Conservation (phyloP, 345 rosid genomes). For the Eucalyptus paniculata region DNA sequence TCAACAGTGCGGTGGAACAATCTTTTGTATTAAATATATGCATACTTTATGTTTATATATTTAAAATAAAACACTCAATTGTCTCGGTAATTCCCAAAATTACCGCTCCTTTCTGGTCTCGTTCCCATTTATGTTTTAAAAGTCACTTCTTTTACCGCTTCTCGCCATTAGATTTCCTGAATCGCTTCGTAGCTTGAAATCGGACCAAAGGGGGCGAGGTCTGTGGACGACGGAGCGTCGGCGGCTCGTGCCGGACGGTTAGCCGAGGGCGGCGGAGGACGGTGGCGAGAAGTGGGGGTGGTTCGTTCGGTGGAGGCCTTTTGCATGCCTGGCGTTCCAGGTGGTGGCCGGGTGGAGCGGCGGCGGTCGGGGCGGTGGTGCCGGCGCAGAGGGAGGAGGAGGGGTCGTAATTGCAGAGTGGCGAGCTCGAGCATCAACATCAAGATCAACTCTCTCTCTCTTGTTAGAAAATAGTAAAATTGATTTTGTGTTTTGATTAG, state of each 20-base stretch:
- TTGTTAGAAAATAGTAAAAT: too few species aligned
- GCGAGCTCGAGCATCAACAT: neutral
- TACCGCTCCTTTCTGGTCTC: neutral
- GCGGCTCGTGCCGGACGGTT: neutral
- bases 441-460: neutral
- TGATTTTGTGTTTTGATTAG: too few species aligned
- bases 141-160: neutral
- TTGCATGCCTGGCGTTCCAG: neutral
- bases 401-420: neutral
- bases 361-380: neutral
- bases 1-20: neutral
- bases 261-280: neutral
- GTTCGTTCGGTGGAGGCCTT: neutral
- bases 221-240: neutral
- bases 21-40: neutral
- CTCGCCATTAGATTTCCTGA: neutral
- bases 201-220: neutral
- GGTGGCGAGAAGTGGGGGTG: neutral
- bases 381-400: neutral
- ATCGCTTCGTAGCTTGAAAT: neutral
- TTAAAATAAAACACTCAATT: neutral
- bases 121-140: neutral
- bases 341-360: neutral
- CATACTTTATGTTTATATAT: neutral
- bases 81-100: neutral